Conservation (phyloP, 805 yeast genomes). For the Ogataea siamensis region DNA sequence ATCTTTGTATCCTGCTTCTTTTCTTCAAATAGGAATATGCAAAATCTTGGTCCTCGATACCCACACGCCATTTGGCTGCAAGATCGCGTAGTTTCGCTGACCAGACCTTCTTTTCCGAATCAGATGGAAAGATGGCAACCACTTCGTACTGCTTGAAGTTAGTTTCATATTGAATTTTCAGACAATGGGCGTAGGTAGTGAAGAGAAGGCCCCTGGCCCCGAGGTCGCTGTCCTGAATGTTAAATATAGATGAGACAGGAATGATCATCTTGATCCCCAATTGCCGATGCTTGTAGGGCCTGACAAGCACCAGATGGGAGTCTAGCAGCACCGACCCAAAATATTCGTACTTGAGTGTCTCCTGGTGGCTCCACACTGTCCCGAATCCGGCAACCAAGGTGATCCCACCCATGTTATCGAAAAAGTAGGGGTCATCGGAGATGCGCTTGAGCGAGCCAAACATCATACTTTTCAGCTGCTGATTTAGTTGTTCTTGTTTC, state of each 20-base stretch:
- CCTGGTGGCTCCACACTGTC: constrained; percentile 38
- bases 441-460: constrained; percentile 9
- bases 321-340: constrained; percentile 47
- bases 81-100: constrained; percentile 24
- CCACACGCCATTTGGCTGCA: constrained; percentile 24
- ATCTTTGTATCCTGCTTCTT: constrained; percentile 10
- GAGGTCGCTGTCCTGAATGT: constrained; percentile 22
- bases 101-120: constrained; percentile 44
- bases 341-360: constrained; percentile 15
- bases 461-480: constrained; percentile 19
- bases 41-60: constrained; percentile 34
- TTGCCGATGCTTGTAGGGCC: constrained; percentile 26
- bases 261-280: constrained; percentile 44
- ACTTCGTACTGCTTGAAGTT: constrained; percentile 44
- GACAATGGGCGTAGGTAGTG: constrained; percentile 32
- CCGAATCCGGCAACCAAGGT: constrained; percentile 43
- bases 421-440: constrained; percentile 30
- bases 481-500: constrained; percentile 18
- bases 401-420: constrained; percentile 48
- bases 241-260: constrained; percentile 40
- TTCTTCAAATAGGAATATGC: constrained; percentile 25
- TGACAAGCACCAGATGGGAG: constrained; percentile 45
- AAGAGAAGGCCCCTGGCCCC: constrained; percentile 27
- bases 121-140: constrained; percentile 34
- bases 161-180: constrained; percentile 49